Evolutionary conservation across 2,329 filamentous ascomycete species (phyloP).

Genomic region (Coniochaeta hoffmannii): DNA sequence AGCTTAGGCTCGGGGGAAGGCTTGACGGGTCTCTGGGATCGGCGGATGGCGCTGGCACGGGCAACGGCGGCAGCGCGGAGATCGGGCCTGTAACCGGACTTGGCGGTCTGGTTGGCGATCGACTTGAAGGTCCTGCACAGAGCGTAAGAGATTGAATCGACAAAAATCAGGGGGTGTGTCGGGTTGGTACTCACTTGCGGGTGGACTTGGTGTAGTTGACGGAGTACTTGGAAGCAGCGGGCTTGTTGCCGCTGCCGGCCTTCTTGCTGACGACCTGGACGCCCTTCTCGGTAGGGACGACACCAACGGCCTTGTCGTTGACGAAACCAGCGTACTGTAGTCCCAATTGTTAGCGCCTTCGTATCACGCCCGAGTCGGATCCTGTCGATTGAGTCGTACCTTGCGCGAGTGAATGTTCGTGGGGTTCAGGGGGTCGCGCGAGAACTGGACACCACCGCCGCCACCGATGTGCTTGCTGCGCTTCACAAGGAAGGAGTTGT

Average conservation of each 20-base stretch:
- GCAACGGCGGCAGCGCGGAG: slow-evolving; percentile 72
- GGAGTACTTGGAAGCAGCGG: slow-evolving; percentile 57
- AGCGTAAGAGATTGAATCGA: slow-evolving; percentile 12
- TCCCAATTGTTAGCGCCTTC: not conserved
- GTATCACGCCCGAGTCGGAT: not conserved
- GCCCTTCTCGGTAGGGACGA: slow-evolving; percentile 68
- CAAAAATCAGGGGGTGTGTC: not conserved
- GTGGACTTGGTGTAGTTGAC: slow-evolving; percentile 65
- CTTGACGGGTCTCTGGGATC: slow-evolving; percentile 74
- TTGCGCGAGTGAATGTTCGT: slow-evolving; percentile 87
- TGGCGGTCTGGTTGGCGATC: slow-evolving; percentile 75
- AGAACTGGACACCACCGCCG: slow-evolving; percentile 80
- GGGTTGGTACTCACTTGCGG: slow-evolving; percentile 59
- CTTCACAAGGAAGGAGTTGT: slow-evolving; percentile 92
- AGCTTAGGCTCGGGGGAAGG: slow-evolving; percentile 64
- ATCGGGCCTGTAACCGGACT: slow-evolving; percentile 78
- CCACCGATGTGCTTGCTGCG: slow-evolving; percentile 44
- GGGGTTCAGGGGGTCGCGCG: slow-evolving; percentile 89
- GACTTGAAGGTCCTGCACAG: slow-evolving; percentile 72
- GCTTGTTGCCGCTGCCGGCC: slow-evolving; percentile 62
- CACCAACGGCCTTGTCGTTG: slow-evolving; percentile 88
- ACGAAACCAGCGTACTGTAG: slow-evolving; percentile 80
- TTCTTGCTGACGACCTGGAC: slow-evolving; percentile 84
- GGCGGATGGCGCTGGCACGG: slow-evolving; percentile 79
- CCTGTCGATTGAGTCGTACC: slow-evolving; percentile 39